Base-by-base conservation (phyloP, 305 asterid species). In the Fraxinus baroniana region DNA sequence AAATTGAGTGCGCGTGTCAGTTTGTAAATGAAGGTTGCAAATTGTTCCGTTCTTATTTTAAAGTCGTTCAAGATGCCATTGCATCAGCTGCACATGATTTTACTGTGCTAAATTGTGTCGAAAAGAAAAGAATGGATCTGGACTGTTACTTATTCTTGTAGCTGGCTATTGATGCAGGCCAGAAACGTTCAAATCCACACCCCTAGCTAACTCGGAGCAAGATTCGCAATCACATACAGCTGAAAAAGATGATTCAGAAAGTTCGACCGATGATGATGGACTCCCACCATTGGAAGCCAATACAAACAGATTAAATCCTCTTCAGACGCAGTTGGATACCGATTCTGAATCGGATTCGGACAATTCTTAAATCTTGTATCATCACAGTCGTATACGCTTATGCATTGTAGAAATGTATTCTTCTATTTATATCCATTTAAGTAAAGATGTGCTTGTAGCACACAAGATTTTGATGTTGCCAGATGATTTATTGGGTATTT, bases 241-340 rank as follows among this genome's bases (percentile, higher is more conserved):
- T 77, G 86, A 36, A 33, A 66, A 79, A 7, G 92, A 85, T 44
- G 88, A 87, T 52, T 85, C 84, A 26, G 89, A 84, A 77, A 57
- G 73, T 72, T 84, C 83, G 5, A 89, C 92, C 41, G 94, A 90
- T 44, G 95, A 92, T 35, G 97, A 94, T 30, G 94, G 93, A 8
- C 96, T 95, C 46, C 97, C 95, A 8, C 97, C 98, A 37, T 84
- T 95, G 86, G 98, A 92, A 90, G 97, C 94, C 85, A 95, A 95
- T 83, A 89, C 90, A 4, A 95, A 95, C 84, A 90, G 97, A 79
- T 22, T 83, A 78, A 91, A 90, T 83, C 97, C 92, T 57, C 82
- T 86, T 46, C 77, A 81, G 76, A 74, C 75, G 28, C 79, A 57
- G 32, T 49, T 79, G 55, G 89, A 87, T 76, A 49, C 79, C 0